Percentiles rank a stretch among this genome's conserved stretches.
phyloP scores from a whole-genome alignment of 2,329 filamentous ascomycete genomes.

The Leptographium galeiforme region DNA sequence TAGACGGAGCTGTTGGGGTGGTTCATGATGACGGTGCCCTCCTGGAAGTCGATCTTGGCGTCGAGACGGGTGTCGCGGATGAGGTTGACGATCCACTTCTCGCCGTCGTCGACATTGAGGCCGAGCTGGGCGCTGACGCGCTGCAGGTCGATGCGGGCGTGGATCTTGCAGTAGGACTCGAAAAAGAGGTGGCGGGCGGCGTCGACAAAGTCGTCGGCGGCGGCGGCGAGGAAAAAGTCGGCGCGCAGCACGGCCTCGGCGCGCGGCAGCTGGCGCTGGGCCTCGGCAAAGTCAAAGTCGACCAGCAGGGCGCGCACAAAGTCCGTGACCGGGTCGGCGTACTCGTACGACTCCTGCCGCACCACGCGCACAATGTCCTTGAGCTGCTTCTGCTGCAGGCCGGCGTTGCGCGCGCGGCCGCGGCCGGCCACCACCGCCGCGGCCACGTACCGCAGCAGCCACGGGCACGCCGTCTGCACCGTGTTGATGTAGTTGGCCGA shows the following conservation, averaged over 20 bases:
- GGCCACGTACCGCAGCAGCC: conserved; percentile 87
- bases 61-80: conserved; percentile 96
- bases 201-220: conserved; percentile 82
- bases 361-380: conserved; percentile 95
- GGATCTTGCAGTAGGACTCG: conserved; percentile 99
- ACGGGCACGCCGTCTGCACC: conserved; percentile 94
- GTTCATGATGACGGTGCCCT: conserved; percentile 98
- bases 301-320: conserved; percentile 95
- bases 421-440: conserved; percentile 93
- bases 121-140: conserved; percentile 87
- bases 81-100: conserved; percentile 99
- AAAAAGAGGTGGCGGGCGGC: conserved; percentile 92
- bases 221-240: conserved; percentile 88
- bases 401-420: conserved; percentile 65
- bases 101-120: conserved; percentile 83
- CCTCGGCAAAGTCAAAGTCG: conserved; percentile 93
- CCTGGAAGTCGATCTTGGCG: conserved; percentile 98
- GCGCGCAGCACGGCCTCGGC: conserved; percentile 83
- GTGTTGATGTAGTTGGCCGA: conserved; percentile 97
- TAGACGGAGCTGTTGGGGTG: conserved; percentile 97
- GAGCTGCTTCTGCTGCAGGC: conserved; percentile 90
- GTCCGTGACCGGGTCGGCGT: conserved; percentile 87
- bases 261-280: conserved; percentile 71
- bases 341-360: conserved; percentile 95
- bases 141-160: conserved; percentile 95